Conservation (phyloP, 1,284 basidiomycete genomes). For the Ceratobasidium sp. region DNA sequence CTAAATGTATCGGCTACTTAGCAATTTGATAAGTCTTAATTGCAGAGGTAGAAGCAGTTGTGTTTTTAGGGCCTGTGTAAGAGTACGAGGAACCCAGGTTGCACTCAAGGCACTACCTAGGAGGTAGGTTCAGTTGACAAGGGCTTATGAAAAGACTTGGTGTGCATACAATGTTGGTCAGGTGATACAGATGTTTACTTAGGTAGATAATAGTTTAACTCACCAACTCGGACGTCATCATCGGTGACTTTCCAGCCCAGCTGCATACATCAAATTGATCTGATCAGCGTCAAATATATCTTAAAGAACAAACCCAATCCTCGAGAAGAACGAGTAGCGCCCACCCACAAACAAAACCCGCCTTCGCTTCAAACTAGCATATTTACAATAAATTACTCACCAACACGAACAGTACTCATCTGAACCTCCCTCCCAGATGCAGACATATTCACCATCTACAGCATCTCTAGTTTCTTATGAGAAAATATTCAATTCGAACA, state of each 20-base stretch:
- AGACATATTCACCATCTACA: conserved; percentile 24
- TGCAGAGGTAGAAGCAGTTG: not conserved
- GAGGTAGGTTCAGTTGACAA: not conserved
- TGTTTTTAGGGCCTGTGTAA: conserved; percentile 2
- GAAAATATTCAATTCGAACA: no score
- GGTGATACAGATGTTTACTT: no score
- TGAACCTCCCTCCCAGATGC: conserved; percentile 32
- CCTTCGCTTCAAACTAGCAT: not conserved
- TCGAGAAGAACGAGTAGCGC: conserved; percentile 29
- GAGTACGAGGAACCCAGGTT: conserved; percentile 25
- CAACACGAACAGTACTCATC: conserved; percentile 27
- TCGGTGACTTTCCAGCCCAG: conserved; percentile 10
- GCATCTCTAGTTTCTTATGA: conserved; percentile 4
- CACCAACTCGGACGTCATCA: conserved; percentile 33
- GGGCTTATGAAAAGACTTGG: no score
- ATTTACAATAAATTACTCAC: not conserved
- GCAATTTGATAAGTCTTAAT: conserved; percentile 7
- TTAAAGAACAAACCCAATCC: not conserved
- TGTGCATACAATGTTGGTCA: no score
- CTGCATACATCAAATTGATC: not conserved
- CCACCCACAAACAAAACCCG: not conserved
- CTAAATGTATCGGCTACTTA: conserved; percentile 7
- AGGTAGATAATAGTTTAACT: not conserved
- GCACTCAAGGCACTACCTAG: conserved; percentile 26
- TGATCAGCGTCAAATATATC: not conserved